Evolutionary conservation across 805 yeast genomes (phyloP).

Genomic region (Schizosaccharomyces pombe): DNA sequence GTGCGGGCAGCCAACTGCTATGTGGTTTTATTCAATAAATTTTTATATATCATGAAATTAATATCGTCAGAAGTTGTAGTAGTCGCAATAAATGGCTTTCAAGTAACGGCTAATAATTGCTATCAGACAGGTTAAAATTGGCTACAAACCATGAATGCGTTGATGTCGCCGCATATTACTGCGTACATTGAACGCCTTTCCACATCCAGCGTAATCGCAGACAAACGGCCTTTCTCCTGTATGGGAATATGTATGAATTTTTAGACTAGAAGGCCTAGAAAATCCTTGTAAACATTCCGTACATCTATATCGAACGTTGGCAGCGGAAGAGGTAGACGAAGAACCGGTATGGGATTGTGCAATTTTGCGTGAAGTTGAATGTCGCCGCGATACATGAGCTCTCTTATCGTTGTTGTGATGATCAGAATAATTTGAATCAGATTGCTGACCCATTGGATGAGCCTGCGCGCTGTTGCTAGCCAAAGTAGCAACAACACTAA

Average conservation of each 20-base stretch:
- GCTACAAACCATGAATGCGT: constrained; percentile 12
- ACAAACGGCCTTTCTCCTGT: constrained; percentile 55
- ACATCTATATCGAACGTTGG: constrained; percentile 14
- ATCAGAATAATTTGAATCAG: not conserved
- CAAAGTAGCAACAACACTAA: too few relatives aligned
- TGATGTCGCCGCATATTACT: constrained; percentile 70
- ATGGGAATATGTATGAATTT: constrained; percentile 63
- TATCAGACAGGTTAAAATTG: too few relatives aligned
- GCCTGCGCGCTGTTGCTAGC: too few relatives aligned
- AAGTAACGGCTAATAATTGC: too few relatives aligned
- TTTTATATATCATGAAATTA: too few relatives aligned
- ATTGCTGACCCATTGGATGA: too few relatives aligned
- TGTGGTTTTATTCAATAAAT: too few relatives aligned
- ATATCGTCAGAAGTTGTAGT: too few relatives aligned
- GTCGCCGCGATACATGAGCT: not conserved
- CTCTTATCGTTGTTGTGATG: not conserved
- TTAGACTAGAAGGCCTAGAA: constrained; percentile 62
- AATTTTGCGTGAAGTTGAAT: not conserved
- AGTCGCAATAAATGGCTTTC: too few relatives aligned
- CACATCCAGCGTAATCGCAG: constrained; percentile 48
- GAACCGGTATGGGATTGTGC: not conserved
- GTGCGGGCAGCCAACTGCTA: too few relatives aligned
- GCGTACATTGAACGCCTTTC: constrained; percentile 49
- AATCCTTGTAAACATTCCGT: constrained; percentile 49
- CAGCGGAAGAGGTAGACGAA: not conserved